Evolutionary conservation across 352 stramenopile genomes (phyloP).

Genomic region (Pythium volutum): DNA sequence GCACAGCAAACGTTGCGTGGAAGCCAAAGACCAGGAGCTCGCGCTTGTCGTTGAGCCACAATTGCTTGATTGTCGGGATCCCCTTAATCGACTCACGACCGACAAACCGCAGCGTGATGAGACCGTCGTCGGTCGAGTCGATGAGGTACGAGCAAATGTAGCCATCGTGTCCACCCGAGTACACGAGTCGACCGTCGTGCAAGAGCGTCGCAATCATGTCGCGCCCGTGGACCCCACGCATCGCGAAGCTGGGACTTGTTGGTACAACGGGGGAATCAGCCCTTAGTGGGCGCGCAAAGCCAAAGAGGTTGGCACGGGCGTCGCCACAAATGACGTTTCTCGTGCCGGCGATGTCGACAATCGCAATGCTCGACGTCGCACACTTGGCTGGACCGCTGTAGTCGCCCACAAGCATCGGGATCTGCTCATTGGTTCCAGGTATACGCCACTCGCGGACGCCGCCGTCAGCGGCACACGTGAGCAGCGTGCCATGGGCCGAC

Average conservation of each 20-base stretch:
- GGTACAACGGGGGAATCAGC: background rate
- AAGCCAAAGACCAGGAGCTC: constrained; percentile 85
- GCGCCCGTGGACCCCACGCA: constrained; percentile 60
- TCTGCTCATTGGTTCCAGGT: background rate
- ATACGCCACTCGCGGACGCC: constrained; percentile 60
- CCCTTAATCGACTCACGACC: constrained; percentile 74
- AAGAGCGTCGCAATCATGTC: constrained; percentile 67
- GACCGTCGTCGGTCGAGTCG: constrained; percentile 27
- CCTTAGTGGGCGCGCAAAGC: constrained; percentile 43
- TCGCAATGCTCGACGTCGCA: constrained; percentile 42
- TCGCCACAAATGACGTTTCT: constrained; percentile 72
- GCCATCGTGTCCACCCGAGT: constrained; percentile 79
- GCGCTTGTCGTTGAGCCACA: constrained; percentile 36
- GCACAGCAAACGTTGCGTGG: constrained; percentile 61
- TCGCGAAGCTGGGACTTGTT: constrained; percentile 26
- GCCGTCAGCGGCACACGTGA: constrained; percentile 59
- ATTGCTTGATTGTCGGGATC: constrained; percentile 69
- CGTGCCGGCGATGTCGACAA: constrained; percentile 38
- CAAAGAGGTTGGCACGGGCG: constrained; percentile 64
- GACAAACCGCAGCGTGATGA: constrained; percentile 32
- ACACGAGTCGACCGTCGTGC: constrained; percentile 27
- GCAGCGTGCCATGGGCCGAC: constrained; percentile 32
- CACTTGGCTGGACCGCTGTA: constrained; percentile 64
- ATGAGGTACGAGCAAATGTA: constrained; percentile 68
- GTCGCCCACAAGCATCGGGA: constrained; percentile 36